Percentiles rank a stretch among this genome's conserved stretches.
phyloP scores from a whole-genome alignment of 2,329 filamentous ascomycete genomes.

The Pseudopyrenochaeta lycopersici region DNA sequence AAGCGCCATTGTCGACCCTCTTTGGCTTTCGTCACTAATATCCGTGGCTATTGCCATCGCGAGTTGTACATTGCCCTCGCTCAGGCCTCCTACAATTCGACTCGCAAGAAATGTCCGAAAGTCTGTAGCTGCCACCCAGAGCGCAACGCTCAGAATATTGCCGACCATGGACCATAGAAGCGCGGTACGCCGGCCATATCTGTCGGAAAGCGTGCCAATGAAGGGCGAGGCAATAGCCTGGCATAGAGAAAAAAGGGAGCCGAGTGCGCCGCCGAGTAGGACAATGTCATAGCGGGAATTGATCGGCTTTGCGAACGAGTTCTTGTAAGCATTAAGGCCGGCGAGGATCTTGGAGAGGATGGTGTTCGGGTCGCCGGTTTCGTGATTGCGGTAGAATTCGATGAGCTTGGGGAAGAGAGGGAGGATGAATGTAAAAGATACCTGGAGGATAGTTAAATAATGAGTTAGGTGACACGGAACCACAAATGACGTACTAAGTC shows the following conservation, averaged over 20 bases:
- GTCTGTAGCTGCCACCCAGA: constrained; percentile 93
- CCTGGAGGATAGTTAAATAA: constrained; percentile 61
- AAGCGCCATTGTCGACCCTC: constrained; percentile 93
- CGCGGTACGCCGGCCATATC: constrained; percentile 84
- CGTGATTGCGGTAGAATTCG: constrained; percentile 92
- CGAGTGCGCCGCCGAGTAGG: constrained; percentile 89
- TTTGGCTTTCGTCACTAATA: constrained; percentile 84
- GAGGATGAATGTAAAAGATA: constrained; percentile 98
- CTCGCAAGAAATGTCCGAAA: constrained; percentile 97
- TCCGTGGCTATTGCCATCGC: constrained; percentile 97
- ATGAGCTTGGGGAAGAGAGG: constrained; percentile 95
- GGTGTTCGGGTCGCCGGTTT: constrained; percentile 67
- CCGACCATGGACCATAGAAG: constrained; percentile 91
- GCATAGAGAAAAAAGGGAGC: constrained; percentile 90
- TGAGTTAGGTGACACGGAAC: constrained; percentile 17
- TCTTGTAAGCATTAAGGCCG: constrained; percentile 93
- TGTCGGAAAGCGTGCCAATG: constrained; percentile 88
- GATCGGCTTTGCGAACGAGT: constrained; percentile 89
- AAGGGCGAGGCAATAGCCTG: constrained; percentile 92
- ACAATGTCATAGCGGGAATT: constrained; percentile 98
- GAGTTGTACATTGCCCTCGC: constrained; percentile 95
- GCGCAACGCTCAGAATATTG: constrained; percentile 89
- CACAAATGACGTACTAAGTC: constrained; percentile 74
- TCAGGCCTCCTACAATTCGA: constrained; percentile 88
- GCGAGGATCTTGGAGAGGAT: constrained; percentile 80